Evolutionary conservation across 257 asterid species (phyloP).

Genomic region (Fraxinus quadrangulata): DNA sequence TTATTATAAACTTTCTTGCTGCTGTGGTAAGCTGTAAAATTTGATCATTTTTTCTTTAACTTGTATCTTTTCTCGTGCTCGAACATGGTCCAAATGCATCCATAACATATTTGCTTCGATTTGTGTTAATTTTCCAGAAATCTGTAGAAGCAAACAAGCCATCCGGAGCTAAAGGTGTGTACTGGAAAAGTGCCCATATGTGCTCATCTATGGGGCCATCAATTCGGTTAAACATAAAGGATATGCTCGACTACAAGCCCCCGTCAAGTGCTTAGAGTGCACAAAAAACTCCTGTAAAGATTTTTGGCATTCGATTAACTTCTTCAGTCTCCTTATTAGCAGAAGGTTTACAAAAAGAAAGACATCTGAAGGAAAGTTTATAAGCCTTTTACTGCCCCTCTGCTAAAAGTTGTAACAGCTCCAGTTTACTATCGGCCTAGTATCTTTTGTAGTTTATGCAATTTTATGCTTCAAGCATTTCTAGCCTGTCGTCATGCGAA

Average conservation of each 20-base stretch:
- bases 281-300: slow-evolving; percentile 39
- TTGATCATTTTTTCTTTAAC: background rate
- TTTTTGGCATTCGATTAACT: slow-evolving; percentile 8
- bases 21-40: slow-evolving; percentile 58
- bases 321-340: slow-evolving; percentile 20
- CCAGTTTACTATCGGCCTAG: no score
- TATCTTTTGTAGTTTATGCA: no score
- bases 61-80: background rate
- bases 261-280: slow-evolving; percentile 38
- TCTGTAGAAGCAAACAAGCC: slow-evolving; percentile 95
- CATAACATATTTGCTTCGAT: background rate
- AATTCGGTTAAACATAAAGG: slow-evolving; percentile 73
- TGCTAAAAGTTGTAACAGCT: slow-evolving; percentile 20
- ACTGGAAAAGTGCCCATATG: slow-evolving; percentile 92
- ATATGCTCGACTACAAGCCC: slow-evolving; percentile 79
- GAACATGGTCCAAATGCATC: background rate
- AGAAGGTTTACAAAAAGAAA: slow-evolving; percentile 31
- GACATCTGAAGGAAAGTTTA: slow-evolving; percentile 4
- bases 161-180: slow-evolving; percentile 85
- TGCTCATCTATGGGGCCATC: slow-evolving; percentile 99
- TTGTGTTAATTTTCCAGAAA: slow-evolving; percentile 49
- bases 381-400: slow-evolving; percentile 8
- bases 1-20: slow-evolving; percentile 72
- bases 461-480: no score
- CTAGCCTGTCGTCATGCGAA: no score